Percentiles rank a stretch among this genome's conserved stretches.
Conservation (phyloP, 2,329 filamentous ascomycete species). For the Esteya vermicola region DNA sequence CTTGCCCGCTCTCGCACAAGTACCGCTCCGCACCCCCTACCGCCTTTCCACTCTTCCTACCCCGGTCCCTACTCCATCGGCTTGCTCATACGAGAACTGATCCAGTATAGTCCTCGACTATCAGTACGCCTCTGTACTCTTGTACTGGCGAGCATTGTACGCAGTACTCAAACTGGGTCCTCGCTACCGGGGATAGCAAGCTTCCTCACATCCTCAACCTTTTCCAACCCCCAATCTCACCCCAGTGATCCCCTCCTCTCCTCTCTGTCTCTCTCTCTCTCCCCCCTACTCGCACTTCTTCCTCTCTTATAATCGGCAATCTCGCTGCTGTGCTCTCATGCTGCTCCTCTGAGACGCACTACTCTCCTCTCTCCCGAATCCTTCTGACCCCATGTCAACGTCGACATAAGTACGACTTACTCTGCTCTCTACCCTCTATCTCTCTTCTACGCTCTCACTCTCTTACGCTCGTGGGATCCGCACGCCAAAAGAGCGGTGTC, state of each 20-base stretch:
- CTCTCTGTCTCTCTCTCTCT: background rate
- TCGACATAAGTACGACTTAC: conserved; percentile 4
- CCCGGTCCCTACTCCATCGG: background rate
- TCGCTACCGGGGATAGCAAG: no score
- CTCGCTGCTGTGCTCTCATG: background rate
- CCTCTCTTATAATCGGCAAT: no score
- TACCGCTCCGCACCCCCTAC: background rate
- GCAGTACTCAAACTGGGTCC: background rate
- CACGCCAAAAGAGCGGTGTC: conserved; percentile 12
- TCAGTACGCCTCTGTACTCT: no score
- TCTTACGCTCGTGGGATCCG: no score
- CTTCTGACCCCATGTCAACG: conserved; percentile 1
- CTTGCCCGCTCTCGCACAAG: background rate
- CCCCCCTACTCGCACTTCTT: background rate
- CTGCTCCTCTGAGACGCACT: background rate
- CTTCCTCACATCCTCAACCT: conserved; percentile 2
- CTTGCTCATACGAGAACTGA: background rate
- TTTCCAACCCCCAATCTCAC: conserved; percentile 3
- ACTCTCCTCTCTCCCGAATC: background rate
- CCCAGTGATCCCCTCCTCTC: background rate
- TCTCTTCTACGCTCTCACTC: no score
- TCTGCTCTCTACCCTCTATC: conserved; percentile 2
- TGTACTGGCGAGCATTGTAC: background rate
- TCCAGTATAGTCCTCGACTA: no score
- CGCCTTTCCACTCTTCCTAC: background rate